Percentiles rank a stretch among this genome's conserved stretches.
Conservation (phyloP, 148 eudicot genomes). For the Hydrangea macrophylla region DNA sequence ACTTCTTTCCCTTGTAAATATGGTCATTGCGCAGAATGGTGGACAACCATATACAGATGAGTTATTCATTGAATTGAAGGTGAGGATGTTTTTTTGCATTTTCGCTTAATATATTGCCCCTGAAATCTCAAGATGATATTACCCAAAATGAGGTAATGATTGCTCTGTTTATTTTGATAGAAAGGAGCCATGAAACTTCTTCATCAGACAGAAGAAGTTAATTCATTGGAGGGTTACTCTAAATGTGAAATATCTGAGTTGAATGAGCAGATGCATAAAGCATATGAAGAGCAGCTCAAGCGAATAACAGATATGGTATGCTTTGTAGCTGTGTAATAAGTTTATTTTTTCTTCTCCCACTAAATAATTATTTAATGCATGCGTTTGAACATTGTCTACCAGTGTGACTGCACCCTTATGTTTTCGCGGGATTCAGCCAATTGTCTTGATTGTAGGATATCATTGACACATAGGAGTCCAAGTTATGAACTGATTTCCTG, state of each 20-base stretch:
- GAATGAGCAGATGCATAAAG: conserved; percentile 55
- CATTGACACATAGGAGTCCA: neutral
- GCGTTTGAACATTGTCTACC: too few species aligned
- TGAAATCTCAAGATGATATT: neutral
- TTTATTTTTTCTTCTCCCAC: too few species aligned
- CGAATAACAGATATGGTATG: conserved; percentile 76
- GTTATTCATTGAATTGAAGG: conserved; percentile 64
- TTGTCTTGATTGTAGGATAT: too few species aligned
- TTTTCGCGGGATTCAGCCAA: too few species aligned
- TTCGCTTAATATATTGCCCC: neutral
- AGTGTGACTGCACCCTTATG: too few species aligned
- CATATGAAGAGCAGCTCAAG: conserved; percentile 74
- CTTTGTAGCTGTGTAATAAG: neutral
- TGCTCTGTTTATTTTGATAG: conserved; percentile 29
- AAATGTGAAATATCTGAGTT: conserved; percentile 43
- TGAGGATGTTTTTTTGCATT: conserved; percentile 8
- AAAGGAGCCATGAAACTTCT: conserved; percentile 61
- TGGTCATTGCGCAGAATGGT: conserved; percentile 48
- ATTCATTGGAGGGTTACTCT: conserved; percentile 50
- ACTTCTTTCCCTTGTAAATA: conserved; percentile 62
- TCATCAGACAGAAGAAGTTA: conserved; percentile 48
- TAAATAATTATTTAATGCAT: too few species aligned
- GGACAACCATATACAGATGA: conserved; percentile 67
- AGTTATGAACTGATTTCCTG: neutral
- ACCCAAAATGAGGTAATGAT: neutral